Percentiles rank a stretch among this genome's conserved stretches.
Evolutionary conservation across 495 filamentous ascomycete species (phyloP).

Genomic region (Lophium mytilinum): DNA sequence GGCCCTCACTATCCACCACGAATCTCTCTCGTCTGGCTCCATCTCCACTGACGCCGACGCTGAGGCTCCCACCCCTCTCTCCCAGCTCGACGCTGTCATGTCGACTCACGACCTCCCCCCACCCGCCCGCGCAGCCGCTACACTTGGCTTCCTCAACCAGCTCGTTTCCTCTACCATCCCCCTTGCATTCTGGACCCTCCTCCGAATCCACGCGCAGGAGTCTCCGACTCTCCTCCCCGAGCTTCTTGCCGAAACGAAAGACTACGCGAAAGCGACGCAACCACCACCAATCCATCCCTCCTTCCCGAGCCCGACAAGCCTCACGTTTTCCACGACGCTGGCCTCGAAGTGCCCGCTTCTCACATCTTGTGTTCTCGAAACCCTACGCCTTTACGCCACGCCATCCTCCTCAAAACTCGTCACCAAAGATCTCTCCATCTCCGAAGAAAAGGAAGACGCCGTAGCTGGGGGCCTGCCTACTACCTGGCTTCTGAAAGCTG

Average conservation of each 20-base stretch:
- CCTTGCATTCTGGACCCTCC: conserved; percentile 49
- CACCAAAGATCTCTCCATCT: conserved; percentile 38
- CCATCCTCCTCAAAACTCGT: conserved; percentile 40
- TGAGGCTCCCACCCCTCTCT: conserved; percentile 14
- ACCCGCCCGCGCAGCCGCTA: conserved; percentile 20
- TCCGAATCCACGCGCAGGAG: conserved; percentile 45
- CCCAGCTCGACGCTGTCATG: conserved; percentile 11
- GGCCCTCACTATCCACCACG: conserved; percentile 41
- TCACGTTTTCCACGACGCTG: conserved; percentile 40
- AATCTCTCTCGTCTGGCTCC: conserved; percentile 37
- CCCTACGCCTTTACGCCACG: conserved; percentile 45
- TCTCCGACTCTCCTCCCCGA: conserved; percentile 30
- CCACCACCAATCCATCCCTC: conserved; percentile 43
- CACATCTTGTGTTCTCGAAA: conserved; percentile 48
- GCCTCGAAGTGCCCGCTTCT: conserved; percentile 43
- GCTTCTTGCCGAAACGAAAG: conserved; percentile 46
- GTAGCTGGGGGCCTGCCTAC: conserved; percentile 6
- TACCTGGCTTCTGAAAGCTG: conserved; percentile 35
- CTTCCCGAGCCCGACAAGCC: conserved; percentile 45
- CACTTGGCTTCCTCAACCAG: conserved; percentile 42
- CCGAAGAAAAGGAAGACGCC: conserved; percentile 37
- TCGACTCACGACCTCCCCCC: conserved; percentile 10
- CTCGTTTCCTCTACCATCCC: conserved; percentile 45
- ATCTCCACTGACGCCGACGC: conserved; percentile 10
- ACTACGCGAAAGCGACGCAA: conserved; percentile 40